Evolutionary conservation across 208 protist genomes (phyloP), one percentile per base, ranked within the genome.

Genomic region (Leishmania turanica): DNA sequence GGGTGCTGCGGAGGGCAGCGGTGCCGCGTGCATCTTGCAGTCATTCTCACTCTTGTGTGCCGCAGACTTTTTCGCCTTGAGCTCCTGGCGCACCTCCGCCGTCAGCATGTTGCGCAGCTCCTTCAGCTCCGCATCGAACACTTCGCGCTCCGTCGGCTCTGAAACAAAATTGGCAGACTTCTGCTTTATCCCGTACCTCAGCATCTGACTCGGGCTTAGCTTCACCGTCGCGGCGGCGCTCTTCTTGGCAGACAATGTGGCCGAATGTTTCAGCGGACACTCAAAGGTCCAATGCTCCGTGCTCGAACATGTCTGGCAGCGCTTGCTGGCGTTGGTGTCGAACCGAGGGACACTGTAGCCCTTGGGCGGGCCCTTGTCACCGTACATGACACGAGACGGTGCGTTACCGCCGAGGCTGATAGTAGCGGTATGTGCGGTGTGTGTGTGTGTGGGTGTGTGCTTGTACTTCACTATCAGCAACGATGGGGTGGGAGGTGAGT

Each of bases 231-330:
- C 45, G 5, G 78, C 27, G 31, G 53, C 73, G 54, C 75, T 81
- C 73, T 84, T 86, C 45, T 88, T 92, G 19, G 80, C 79, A n/a
- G 58, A 11, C 69, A 60, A 51, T 53, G 82, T 82, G 21, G 64
- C 40, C 2, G 49, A n/a, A 37, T 77, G 34, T 34, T 86, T 90
- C 42, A 73, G 58, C 8, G 80, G 77, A 75, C 94, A 97, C 81
- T 96, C 92, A 74, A 88, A 97, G 8, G 94, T 94, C 93, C 94
- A 97, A 83, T 97, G 94, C 51, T 78, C 80, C 17, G 73, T 89
- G 47, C 89, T 91, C 3, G 74, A 68, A 83, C 94, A 97, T 56
- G 88, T 84, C 82, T 97, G 94, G 68, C 94, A 97, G 19, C 66
- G 66, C 73, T 84, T 76, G 24, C 71, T 13, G 9, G 76, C 84